Evolutionary conservation across 1,139 yeast species (phyloP).

Genomic region (Yamadazyma membranifaciens): DNA sequence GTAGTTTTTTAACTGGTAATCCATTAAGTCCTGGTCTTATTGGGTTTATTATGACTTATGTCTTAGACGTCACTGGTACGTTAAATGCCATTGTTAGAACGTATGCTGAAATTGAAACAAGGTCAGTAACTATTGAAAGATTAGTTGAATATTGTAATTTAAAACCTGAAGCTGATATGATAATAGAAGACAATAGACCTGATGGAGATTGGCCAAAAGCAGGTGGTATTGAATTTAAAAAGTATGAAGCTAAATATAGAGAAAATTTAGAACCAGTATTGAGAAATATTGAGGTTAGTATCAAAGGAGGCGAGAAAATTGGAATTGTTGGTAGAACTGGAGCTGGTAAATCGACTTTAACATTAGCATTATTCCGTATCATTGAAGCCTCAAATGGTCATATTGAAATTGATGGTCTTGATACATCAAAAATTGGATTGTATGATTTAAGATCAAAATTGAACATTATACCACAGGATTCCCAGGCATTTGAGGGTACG

Average conservation of each 20-base stretch:
- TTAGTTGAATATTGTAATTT: conserved; percentile 34
- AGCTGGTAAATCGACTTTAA: conserved; percentile 40
- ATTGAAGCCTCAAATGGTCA: conserved; percentile 34
- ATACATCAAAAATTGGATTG: conserved; percentile 32
- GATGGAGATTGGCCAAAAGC: conserved; percentile 28
- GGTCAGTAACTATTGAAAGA: conserved; percentile 35
- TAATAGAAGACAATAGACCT: conserved; percentile 27
- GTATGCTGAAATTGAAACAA: conserved; percentile 38
- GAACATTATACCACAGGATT: conserved; percentile 41
- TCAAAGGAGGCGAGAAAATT: conserved; percentile 33
- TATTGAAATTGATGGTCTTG: conserved; percentile 31
- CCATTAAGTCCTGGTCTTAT: conserved; percentile 32
- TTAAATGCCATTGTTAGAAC: conserved; percentile 31
- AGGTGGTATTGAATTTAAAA: conserved; percentile 29
- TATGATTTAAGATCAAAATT: conserved; percentile 33
- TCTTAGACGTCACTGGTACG: conserved; percentile 30
- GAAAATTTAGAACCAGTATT: conserved; percentile 37
- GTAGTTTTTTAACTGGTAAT: conserved; percentile 20
- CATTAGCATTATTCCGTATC: conserved; percentile 38
- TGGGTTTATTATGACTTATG: conserved; percentile 39
- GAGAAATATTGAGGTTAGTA: conserved; percentile 24
- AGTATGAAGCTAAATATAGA: conserved; percentile 35
- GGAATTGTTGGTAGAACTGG: conserved; percentile 46
- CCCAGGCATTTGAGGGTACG: conserved; percentile 35
- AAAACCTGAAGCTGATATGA: conserved; percentile 32